A percentile compares a stretch with the other conserved stretches of the same genome.
These are phyloP conservation scores for Mucor sp. DNA, from an alignment of 371 early-diverging fungal species.

Conservation along the genomic window DNA sequence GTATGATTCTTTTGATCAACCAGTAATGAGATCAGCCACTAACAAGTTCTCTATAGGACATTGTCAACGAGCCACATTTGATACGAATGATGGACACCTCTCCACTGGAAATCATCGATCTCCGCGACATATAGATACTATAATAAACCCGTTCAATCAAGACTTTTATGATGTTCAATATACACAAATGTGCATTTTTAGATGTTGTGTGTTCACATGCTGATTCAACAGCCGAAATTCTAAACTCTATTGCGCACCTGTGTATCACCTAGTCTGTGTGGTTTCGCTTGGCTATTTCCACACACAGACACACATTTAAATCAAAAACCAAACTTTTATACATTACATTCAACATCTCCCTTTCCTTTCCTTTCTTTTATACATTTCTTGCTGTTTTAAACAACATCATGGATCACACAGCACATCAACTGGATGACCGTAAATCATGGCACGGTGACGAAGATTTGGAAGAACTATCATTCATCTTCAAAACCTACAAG, in stretches of 20 bases:
- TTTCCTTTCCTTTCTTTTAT: background rate
- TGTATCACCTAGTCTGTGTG: background rate
- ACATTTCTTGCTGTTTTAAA: background rate
- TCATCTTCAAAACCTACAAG: conserved; percentile 37
- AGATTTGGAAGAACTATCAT: conserved; percentile 17
- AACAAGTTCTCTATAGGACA: background rate
- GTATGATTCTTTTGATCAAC: background rate
- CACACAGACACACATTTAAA: background rate
- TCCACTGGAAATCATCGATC: conserved; percentile 2
- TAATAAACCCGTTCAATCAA: background rate
- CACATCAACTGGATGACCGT: conserved; percentile 7
- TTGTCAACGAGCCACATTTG: background rate
- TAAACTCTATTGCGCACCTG: background rate
- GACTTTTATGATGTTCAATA: background rate
- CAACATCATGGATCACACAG: conserved; percentile 5
- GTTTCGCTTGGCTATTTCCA: background rate
- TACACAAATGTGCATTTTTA: background rate
- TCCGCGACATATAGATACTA: conserved; percentile 1
- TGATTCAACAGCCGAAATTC: background rate
- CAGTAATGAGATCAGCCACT: background rate
- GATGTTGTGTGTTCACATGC: background rate
- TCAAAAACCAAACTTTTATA: background rate
- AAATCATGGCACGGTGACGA: conserved; percentile 16
- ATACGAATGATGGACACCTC: background rate
- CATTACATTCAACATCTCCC: background rate